Conservation (phyloP, 2,329 filamentous ascomycete species). For the Fragosphaeria purpurea region DNA sequence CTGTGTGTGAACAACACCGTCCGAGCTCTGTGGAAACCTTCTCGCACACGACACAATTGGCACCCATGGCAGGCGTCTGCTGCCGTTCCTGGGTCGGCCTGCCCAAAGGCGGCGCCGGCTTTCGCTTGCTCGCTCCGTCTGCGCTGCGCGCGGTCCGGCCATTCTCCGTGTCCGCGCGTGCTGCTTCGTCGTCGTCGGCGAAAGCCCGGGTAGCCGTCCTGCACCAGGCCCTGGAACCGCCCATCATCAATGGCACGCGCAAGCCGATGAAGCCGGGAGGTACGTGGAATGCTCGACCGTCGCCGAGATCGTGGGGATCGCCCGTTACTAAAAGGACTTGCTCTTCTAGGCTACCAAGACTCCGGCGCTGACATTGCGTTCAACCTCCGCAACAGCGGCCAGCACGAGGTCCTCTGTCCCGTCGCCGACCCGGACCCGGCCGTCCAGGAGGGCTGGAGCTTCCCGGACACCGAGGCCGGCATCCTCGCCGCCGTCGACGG, state of each 20-base stretch:
- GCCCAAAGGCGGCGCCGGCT: too few relatives aligned
- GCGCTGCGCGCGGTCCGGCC: too few relatives aligned
- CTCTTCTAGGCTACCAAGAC: slow-evolving; percentile 32
- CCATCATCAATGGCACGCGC: slow-evolving; percentile 33
- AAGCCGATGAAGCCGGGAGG: slow-evolving; percentile 41
- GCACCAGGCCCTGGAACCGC: slow-evolving; percentile 36
- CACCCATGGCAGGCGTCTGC: too few relatives aligned
- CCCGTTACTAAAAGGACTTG: too few relatives aligned
- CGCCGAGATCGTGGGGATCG: too few relatives aligned
- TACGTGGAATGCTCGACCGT: slow-evolving; percentile 10
- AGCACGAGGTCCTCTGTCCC: slow-evolving; percentile 24
- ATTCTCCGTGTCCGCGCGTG: too few relatives aligned
- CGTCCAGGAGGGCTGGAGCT: slow-evolving; percentile 27
- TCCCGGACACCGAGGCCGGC: slow-evolving; percentile 32
- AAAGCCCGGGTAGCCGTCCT: slow-evolving; percentile 30
- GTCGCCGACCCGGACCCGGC: slow-evolving; percentile 19
- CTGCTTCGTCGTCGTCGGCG: too few relatives aligned
- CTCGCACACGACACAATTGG: too few relatives aligned
- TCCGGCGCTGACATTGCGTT: slow-evolving; percentile 39
- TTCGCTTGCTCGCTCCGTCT: too few relatives aligned
- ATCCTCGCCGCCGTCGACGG: slow-evolving; percentile 28
- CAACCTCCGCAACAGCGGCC: slow-evolving; percentile 20
- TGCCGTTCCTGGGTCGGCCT: too few relatives aligned
- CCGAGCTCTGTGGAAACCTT: too few relatives aligned
- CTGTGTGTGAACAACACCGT: too few relatives aligned